Evolutionary conservation across 2,329 filamentous ascomycete species (phyloP), one percentile per base, ranked within the genome.

Genomic region (Ophiostoma novo-ulmi): DNA sequence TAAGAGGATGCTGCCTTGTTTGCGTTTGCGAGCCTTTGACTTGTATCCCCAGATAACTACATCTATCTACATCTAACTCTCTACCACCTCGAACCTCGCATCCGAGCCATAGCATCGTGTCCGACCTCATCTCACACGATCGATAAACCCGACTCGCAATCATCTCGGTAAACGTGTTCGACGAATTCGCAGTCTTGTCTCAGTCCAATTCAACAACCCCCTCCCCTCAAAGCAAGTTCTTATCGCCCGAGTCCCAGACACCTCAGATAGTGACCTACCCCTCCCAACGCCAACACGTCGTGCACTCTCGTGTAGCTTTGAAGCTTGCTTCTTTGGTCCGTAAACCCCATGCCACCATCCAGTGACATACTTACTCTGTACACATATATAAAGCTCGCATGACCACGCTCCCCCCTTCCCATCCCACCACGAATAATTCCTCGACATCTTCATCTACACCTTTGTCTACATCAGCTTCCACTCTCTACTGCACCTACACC

Each of bases 161-260:
- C 58, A 65, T 65, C 63, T 65, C 63, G 63, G 63, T 65, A 39
- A 39, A 20, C 63, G 58, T 65, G 63, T 11, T 65, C 17, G 63
- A 65, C 63, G 13, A 14, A n/a, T 11, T 31, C n/a, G 13, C 58
- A 13, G 10, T 65, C 35, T 14, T 63, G 58, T 35, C 26, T 63
- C 22, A 63, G 17, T 58, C 11, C n/a, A 26, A 22, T 5, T n/a
- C 44, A 13, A n/a, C 52, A 22, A 14, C 17, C 44, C 17, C n/a
- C 8, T 10, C 10, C n/a, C n/a, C 52, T 5, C 8, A 17, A 58
- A 22, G 7, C 8, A 26, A 58, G 52, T 22, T 64, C 26, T 64
- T 31, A 35, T 64, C 61, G 61, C 31, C 61, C 35, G 7, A 65
- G 35, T 10, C 41, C 35, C 35, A 20, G n/a, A 58, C 52, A 58